phyloP scores from a whole-genome alignment of 768 basidiomycete genomes.

The Hygrocybe punicea region DNA sequence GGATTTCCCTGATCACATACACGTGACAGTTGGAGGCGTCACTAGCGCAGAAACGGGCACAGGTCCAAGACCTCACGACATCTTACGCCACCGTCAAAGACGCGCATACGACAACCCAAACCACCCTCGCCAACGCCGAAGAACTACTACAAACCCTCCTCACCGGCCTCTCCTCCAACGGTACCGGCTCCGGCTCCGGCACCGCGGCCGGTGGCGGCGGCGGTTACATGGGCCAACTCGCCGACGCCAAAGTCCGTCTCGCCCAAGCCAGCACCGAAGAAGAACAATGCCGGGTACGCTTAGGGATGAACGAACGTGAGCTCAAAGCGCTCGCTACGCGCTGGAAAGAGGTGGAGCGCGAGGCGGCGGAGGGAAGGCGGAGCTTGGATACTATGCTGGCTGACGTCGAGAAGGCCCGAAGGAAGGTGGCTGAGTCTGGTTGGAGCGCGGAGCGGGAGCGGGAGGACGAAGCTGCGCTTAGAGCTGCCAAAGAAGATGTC shows the following conservation, averaged over 20 bases:
- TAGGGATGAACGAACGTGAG: conserved; percentile 76
- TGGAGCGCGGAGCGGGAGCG: conserved; percentile 79
- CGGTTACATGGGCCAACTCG: conserved; percentile 92
- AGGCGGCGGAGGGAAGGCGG: conserved; percentile 72
- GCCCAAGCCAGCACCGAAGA: conserved; percentile 81
- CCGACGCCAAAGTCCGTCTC: conserved; percentile 71
- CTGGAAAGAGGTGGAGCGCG: conserved; percentile 81
- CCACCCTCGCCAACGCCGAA: conserved; percentile 69
- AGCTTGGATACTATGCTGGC: conserved; percentile 57
- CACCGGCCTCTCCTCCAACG: conserved; percentile 80
- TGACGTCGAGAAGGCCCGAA: conserved; percentile 55
- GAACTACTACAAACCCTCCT: conserved; percentile 93
- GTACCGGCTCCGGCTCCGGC: no score
- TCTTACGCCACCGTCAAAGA: conserved; percentile 65
- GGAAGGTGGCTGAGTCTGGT: conserved; percentile 54
- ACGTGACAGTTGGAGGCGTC: conserved; percentile 51
- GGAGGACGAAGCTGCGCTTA: conserved; percentile 49
- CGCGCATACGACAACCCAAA: conserved; percentile 57
- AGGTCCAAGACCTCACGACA: conserved; percentile 54
- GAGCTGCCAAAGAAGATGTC: conserved; percentile 52
- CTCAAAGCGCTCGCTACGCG: conserved; percentile 68
- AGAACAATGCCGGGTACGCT: conserved; percentile 73
- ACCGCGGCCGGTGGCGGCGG: conserved; percentile 49
- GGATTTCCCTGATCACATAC: not conserved
- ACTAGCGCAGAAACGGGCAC: conserved; percentile 54